Percentiles rank a stretch among this genome's conserved stretches.
phyloP scores from a whole-genome alignment of 2,329 filamentous ascomycete species.

The Aureobasidium sp. region DNA sequence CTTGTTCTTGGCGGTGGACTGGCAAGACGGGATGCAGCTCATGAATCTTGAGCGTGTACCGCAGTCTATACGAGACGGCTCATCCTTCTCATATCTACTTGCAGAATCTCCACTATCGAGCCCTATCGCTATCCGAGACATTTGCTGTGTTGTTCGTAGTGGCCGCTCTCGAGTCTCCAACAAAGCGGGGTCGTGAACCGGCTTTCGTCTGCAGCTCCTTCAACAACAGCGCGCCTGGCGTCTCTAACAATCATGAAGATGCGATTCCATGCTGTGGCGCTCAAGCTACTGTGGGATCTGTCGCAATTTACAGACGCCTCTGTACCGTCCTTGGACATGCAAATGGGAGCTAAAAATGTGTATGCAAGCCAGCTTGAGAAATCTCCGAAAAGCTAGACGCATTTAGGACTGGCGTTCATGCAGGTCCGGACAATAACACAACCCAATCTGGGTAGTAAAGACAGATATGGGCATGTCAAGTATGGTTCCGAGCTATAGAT shows the following conservation, averaged over 20 bases:
- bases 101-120: constrained; percentile 10
- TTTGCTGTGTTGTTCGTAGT: neutral
- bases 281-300: neutral
- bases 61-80: neutral
- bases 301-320: neutral
- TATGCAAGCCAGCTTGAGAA: neutral
- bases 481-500: neutral
- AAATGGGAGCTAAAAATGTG: neutral
- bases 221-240: neutral
- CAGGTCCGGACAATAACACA: constrained; percentile 12
- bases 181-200: neutral
- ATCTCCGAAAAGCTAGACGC: neutral
- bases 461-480: neutral
- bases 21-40: neutral
- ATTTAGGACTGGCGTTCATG: neutral
- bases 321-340: neutral
- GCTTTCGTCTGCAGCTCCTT: neutral
- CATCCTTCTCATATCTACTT: neutral
- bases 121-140: constrained; percentile 2
- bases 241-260: neutral
- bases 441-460: neutral
- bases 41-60: neutral
- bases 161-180: neutral
- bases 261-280: neutral
- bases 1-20: neutral